Percentiles rank a stretch among this genome's conserved stretches.
phyloP scores from a whole-genome alignment of 768 basidiomycete genomes.

The Piloderma croceum region DNA sequence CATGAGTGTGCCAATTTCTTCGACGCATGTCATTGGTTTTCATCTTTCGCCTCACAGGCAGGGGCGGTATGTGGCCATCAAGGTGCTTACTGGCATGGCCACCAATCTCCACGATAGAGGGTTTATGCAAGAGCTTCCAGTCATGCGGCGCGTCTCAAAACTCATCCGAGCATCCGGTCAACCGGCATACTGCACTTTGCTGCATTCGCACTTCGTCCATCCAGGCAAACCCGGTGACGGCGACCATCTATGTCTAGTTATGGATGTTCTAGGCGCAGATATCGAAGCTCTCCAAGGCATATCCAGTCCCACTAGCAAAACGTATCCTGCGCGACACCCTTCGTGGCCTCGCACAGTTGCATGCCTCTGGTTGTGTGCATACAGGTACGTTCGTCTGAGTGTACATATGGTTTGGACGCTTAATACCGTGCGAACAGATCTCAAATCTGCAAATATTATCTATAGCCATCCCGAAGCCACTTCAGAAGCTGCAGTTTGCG shows the following conservation, averaged over 20 bases:
- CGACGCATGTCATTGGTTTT: neutral
- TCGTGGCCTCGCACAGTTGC: conserved; percentile 10
- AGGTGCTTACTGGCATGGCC: conserved; percentile 19
- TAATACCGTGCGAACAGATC: conserved; percentile 13
- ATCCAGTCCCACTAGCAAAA: conserved; percentile 15
- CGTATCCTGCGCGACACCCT: conserved; percentile 15
- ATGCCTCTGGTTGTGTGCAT: conserved; percentile 18
- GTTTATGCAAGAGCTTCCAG: conserved; percentile 17
- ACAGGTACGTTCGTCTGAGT: conserved; percentile 12
- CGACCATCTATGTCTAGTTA: conserved; percentile 20
- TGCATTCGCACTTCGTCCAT: conserved; percentile 16
- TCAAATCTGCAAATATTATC: conserved; percentile 22
- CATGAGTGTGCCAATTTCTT: conserved; percentile 10
- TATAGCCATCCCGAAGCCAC: conserved; percentile 4
- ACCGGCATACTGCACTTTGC: conserved; percentile 9
- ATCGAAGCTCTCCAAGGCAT: neutral
- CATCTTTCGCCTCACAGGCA: conserved; percentile 8
- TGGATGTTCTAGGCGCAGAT: conserved; percentile 10
- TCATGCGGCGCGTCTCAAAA: conserved; percentile 15
- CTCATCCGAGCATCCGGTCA: conserved; percentile 1
- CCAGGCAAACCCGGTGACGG: conserved; percentile 19
- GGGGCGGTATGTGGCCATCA: conserved; percentile 13
- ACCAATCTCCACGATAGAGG: conserved; percentile 13
- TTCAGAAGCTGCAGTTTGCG: conserved; percentile 5
- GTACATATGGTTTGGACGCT: neutral